phyloP scores from a whole-genome alignment of 371 early-diverging fungal genomes.

The Apophysomyces ossiformis region DNA sequence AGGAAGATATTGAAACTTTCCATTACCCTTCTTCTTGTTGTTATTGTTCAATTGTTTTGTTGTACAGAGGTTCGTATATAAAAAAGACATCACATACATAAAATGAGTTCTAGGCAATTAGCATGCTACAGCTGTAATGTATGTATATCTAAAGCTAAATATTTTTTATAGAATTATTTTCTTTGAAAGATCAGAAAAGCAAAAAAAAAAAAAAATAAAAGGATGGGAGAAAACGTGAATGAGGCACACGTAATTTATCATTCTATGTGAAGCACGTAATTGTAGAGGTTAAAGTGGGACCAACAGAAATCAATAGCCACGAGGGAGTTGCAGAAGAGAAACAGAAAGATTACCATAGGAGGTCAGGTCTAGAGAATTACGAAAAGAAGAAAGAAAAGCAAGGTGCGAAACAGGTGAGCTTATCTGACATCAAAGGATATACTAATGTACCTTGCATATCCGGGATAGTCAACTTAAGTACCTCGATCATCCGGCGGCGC shows the following conservation, averaged over 20 bases:
- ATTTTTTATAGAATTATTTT: too few species aligned
- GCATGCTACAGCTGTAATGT: too few species aligned
- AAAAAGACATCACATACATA: not conserved
- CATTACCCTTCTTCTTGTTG: not conserved
- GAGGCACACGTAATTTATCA: not conserved
- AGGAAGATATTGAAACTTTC: not conserved
- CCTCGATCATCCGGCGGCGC: not conserved
- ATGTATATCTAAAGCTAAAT: too few species aligned
- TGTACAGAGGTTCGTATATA: too few species aligned
- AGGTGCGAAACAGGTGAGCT: not conserved
- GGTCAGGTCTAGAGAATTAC: constrained; percentile 5
- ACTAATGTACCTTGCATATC: constrained; percentile 7
- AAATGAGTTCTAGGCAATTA: not conserved
- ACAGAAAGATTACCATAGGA: constrained; percentile 14
- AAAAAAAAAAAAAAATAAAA: not conserved
- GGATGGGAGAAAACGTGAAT: not conserved
- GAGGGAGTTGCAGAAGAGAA: constrained; percentile 7
- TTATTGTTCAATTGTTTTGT: not conserved
- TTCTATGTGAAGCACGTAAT: not conserved
- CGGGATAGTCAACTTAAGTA: not conserved
- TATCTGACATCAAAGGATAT: constrained; percentile 10
- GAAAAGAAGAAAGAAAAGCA: constrained; percentile 10
- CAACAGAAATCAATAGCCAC: constrained; percentile 7
- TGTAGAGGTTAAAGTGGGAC: not conserved
- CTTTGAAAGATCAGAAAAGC: too few species aligned